Evolutionary conservation across 441 rosid genomes (phyloP), one percentile per base, ranked within the genome.

Genomic region (Populus trichocarpa): DNA sequence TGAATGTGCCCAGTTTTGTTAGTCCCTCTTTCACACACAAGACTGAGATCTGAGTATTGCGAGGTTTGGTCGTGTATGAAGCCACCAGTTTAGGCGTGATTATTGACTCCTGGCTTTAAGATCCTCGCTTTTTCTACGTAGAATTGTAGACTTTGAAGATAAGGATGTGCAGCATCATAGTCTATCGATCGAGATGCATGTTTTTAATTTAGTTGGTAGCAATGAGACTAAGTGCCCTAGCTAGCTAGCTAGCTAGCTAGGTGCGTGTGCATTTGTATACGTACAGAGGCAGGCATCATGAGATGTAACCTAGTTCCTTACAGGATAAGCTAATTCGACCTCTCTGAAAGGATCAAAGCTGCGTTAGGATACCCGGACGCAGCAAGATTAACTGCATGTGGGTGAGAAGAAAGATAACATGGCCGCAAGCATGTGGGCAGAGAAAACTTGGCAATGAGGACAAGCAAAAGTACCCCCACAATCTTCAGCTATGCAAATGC

Each of bases 381-480:
- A 53, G 42, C 28, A 38, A 46, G 25, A 6, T 22, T 23, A 26
- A 26, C 14, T 73, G 66, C 77, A 30, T 71, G 79, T 61, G 71
- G 80, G 68, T 67, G 57, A 40, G 79, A 75, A 67, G 66, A 70
- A 13, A 72, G 75, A 71, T 79, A 59, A 20, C 71, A 35, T 33
- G 35, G 63, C 40, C 78, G 35, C 36, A 33, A 78, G 30, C 81
- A 83, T 75, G 81, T 81, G 83, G 77, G 67, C 67, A 38, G 12
- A 68, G 33, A 75, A 73, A 46, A 74, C 71, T 64, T 67, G 69
- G 57, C 69, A 53, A 64, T 22, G 23, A 75, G 32, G 80, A 79
- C 77, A 70, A 70, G 16, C 32, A 69, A 68, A 53, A n/a, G n/a
- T 67, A 63, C 35, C 75, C 80, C 79, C 79, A 67, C 80, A 8